These are phyloP conservation scores for Ogataea paraovalis DNA, from an alignment of 805 yeast species.

Conservation along the genomic window DNA sequence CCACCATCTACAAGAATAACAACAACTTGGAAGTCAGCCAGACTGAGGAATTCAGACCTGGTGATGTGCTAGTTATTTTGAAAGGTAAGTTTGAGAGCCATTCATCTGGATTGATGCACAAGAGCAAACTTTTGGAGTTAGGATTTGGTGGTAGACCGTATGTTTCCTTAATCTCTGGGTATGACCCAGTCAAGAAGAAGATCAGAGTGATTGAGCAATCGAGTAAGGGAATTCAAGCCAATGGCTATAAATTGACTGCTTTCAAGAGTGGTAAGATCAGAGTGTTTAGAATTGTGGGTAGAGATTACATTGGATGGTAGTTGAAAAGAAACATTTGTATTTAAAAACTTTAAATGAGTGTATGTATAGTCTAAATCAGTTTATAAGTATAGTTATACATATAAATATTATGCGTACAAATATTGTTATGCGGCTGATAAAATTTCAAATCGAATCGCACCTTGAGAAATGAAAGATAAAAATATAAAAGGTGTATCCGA, in stretches of 20 bases:
- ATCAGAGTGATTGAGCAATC: constrained; percentile 63
- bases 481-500: too few relatives aligned
- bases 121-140: constrained; percentile 38
- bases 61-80: constrained; percentile 77
- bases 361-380: background rate
- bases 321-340: background rate
- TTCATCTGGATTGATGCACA: constrained; percentile 36
- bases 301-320: constrained; percentile 71
- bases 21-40: constrained; percentile 47
- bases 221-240: constrained; percentile 50
- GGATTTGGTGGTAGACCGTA: constrained; percentile 54
- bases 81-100: constrained; percentile 72
- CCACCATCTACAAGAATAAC: constrained; percentile 57
- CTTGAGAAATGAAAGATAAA: too few relatives aligned
- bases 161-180: constrained; percentile 63
- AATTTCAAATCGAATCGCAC: too few relatives aligned
- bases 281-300: constrained; percentile 75
- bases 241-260: constrained; percentile 64
- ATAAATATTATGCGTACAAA: too few relatives aligned
- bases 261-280: constrained; percentile 75
- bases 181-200: constrained; percentile 68
- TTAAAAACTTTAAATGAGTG: background rate
- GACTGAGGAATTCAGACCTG: constrained; percentile 65
- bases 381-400: too few relatives aligned
- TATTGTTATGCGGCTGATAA: too few relatives aligned